Evolutionary conservation across 106 monocot species (phyloP).

Genomic region (Agapanthus africanus): DNA sequence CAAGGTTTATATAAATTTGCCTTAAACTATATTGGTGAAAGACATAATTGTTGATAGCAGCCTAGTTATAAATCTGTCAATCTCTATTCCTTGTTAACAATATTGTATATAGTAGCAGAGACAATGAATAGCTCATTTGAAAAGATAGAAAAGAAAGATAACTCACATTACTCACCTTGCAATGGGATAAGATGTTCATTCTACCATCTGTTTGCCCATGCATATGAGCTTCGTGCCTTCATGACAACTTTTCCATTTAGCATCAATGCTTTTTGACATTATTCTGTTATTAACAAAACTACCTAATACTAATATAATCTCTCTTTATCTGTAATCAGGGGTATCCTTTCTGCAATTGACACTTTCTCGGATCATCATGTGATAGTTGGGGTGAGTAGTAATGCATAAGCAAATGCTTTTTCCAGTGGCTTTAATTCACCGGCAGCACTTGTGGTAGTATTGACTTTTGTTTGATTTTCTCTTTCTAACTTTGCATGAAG

Average conservation of each 20-base stretch:
- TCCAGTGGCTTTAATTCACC: not conserved
- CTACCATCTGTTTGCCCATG: not conserved
- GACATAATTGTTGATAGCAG: too few species aligned
- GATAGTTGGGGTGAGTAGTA: constrained; percentile 67
- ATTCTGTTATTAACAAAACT: not conserved
- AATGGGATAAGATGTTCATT: not conserved
- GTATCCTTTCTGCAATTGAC: constrained; percentile 87
- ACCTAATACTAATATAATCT: constrained; percentile 2
- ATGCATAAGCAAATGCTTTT: not conserved
- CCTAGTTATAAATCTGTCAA: not conserved
- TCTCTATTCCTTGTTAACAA: not conserved
- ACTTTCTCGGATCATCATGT: constrained; percentile 67
- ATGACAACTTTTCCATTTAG: not conserved
- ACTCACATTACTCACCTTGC: too few species aligned
- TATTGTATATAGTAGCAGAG: too few species aligned
- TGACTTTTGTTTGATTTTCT: constrained; percentile 1
- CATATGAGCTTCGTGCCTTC: not conserved
- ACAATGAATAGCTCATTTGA: too few species aligned
- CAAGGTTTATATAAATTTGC: too few species aligned
- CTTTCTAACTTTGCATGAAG: too few species aligned
- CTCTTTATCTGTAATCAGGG: constrained; percentile 41
- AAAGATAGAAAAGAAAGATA: too few species aligned
- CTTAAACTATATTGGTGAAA: too few species aligned
- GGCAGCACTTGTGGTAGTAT: not conserved
- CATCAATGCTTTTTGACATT: not conserved